Evolutionary conservation across 441 rosid genomes (phyloP).

Genomic region (Biscutella auriculata): DNA sequence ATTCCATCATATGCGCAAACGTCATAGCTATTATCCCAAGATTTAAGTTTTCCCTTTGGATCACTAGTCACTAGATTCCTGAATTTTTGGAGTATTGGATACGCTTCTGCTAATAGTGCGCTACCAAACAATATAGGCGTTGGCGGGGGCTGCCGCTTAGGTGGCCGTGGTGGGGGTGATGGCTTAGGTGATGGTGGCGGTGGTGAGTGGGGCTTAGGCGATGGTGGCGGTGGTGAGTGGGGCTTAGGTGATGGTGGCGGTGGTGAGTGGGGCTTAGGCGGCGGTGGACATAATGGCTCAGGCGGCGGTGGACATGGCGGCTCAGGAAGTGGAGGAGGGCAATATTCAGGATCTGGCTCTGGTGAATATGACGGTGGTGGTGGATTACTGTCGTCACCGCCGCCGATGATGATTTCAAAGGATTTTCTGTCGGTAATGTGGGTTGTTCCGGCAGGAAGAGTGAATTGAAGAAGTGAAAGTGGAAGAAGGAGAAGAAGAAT

Average conservation of each 20-base stretch:
- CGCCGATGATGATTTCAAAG: slow-evolving; percentile 15
- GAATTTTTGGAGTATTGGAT: slow-evolving; percentile 46
- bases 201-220: neutral
- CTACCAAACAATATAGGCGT: slow-evolving; percentile 24
- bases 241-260: neutral
- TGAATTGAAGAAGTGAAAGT: slow-evolving; percentile 8
- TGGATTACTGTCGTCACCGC: slow-evolving; percentile 1
- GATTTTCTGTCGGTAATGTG: slow-evolving; percentile 11
- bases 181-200: neutral
- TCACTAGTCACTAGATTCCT: slow-evolving; percentile 35
- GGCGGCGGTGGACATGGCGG: neutral
- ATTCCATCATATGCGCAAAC: slow-evolving; percentile 78
- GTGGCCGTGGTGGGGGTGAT: neutral
- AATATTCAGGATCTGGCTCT: slow-evolving; percentile 3
- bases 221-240: neutral
- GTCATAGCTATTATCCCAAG: slow-evolving; percentile 51
- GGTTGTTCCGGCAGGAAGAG: slow-evolving; percentile 5
- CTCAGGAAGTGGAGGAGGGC: slow-evolving; percentile 14
- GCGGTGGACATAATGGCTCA: neutral
- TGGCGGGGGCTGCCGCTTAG: neutral
- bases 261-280: neutral
- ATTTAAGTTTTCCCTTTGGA: slow-evolving; percentile 33
- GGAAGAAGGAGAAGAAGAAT: slow-evolving; percentile 11
- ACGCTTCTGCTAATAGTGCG: slow-evolving; percentile 30
- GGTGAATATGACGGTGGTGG: slow-evolving; percentile 12